Evolutionary conservation across 805 yeast genomes (phyloP).

Genomic region (Scheffersomyces stipitis): DNA sequence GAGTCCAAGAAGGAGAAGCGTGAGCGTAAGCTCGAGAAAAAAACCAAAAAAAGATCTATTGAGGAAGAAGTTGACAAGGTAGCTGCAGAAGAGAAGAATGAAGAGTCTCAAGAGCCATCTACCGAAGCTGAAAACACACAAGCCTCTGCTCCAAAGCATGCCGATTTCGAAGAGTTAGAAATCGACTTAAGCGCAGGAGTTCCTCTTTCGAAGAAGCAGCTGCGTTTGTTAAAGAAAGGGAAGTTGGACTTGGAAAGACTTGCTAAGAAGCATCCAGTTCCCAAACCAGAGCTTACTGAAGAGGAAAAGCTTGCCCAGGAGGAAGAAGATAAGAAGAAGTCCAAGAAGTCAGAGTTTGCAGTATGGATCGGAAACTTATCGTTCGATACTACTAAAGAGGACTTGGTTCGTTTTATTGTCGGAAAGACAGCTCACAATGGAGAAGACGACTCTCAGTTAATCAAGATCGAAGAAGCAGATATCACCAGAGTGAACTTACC

Average conservation of each 20-base stretch:
- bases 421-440: slow-evolving; percentile 49
- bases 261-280: slow-evolving; percentile 36
- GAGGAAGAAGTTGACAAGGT: slow-evolving; percentile 10
- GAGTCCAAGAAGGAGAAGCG: slow-evolving; percentile 27
- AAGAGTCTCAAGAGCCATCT: slow-evolving; percentile 16
- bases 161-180: slow-evolving; percentile 59
- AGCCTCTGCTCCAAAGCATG: slow-evolving; percentile 27
- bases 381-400: slow-evolving; percentile 78
- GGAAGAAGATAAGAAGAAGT: slow-evolving; percentile 26
- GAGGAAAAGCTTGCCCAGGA: slow-evolving; percentile 28
- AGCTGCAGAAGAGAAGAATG: slow-evolving; percentile 6
- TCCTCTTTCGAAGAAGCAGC: slow-evolving; percentile 90
- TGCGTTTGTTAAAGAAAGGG: slow-evolving; percentile 61
- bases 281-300: slow-evolving; percentile 36
- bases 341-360: slow-evolving; percentile 57
- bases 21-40: slow-evolving; percentile 15
- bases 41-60: slow-evolving; percentile 3
- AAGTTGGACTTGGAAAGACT: slow-evolving; percentile 67
- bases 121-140: slow-evolving; percentile 6
- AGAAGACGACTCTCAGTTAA: slow-evolving; percentile 15
- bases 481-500: slow-evolving; percentile 82
- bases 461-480: slow-evolving; percentile 51
- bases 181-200: slow-evolving; percentile 68
- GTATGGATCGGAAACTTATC: slow-evolving; percentile 96
- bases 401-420: slow-evolving; percentile 61